Evolutionary conservation across 768 basidiomycete genomes (phyloP).

Genomic region (Auricularia cornea): DNA sequence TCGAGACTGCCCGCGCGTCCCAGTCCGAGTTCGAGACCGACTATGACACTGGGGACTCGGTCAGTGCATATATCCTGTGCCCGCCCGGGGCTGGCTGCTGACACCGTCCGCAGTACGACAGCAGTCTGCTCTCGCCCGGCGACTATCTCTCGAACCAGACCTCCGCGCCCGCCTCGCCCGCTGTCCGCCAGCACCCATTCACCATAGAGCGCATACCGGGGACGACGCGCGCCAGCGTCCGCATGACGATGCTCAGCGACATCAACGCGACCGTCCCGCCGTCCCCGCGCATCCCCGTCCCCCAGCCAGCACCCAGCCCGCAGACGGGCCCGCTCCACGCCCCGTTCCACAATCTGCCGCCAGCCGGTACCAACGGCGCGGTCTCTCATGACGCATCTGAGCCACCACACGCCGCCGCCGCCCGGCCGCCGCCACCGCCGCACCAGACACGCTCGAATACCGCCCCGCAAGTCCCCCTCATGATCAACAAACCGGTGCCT

Average conservation of each 20-base stretch:
- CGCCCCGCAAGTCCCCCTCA: constrained; percentile 12
- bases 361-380: background rate
- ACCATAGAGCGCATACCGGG: background rate
- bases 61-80: too few species aligned
- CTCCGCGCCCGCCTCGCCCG: background rate
- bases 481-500: constrained; percentile 30
- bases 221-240: background rate
- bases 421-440: background rate
- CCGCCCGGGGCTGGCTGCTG: background rate
- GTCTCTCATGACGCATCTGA: background rate
- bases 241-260: background rate
- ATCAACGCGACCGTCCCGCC: background rate
- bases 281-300: background rate
- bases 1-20: constrained; percentile 22
- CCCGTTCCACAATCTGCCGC: background rate
- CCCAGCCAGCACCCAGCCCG: constrained; percentile 15
- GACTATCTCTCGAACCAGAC: constrained; percentile 9
- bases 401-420: constrained; percentile 25
- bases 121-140: constrained; percentile 30
- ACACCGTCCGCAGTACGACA: constrained; percentile 32
- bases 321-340: constrained; percentile 6
- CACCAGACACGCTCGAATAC: background rate
- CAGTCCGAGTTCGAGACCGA: constrained; percentile 33
- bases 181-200: background rate
- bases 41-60: background rate